phyloP scores from a whole-genome alignment of 768 basidiomycete species.

The Crepidotus variabilis region DNA sequence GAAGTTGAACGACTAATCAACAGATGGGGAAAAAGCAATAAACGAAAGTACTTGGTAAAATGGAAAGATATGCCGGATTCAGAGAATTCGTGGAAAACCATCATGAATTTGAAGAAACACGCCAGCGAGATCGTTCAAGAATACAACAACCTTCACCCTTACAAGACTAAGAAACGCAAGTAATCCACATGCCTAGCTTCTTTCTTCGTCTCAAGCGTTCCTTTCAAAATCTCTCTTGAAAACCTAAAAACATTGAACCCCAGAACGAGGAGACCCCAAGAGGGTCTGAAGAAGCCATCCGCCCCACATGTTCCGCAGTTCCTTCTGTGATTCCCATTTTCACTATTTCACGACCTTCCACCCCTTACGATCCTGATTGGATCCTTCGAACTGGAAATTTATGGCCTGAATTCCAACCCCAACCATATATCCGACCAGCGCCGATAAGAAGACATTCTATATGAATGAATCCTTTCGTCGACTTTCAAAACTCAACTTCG shows the following conservation, averaged over 20 bases:
- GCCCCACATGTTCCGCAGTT: no score
- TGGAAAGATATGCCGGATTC: neutral
- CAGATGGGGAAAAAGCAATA: neutral
- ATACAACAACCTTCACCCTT: neutral
- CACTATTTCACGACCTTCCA: no score
- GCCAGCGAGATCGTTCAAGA: neutral
- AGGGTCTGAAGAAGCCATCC: no score
- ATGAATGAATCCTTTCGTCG: no score
- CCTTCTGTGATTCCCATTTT: no score
- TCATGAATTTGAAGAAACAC: neutral
- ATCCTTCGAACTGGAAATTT: no score
- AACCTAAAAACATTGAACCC: neutral
- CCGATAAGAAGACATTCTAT: no score
- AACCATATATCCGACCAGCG: no score
- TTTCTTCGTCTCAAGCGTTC: neutral
- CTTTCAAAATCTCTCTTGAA: neutral
- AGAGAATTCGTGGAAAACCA: neutral
- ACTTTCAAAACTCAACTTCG: no score
- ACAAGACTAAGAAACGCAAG: neutral
- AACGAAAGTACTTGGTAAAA: neutral
- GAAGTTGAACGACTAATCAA: conserved; percentile 11
- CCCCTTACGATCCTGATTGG: no score
- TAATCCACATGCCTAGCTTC: neutral
- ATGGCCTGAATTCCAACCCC: no score
- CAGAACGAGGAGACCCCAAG: no score